Evolutionary conservation across 768 basidiomycete species (phyloP).

Genomic region (Rhodotorula taiwanensis): DNA sequence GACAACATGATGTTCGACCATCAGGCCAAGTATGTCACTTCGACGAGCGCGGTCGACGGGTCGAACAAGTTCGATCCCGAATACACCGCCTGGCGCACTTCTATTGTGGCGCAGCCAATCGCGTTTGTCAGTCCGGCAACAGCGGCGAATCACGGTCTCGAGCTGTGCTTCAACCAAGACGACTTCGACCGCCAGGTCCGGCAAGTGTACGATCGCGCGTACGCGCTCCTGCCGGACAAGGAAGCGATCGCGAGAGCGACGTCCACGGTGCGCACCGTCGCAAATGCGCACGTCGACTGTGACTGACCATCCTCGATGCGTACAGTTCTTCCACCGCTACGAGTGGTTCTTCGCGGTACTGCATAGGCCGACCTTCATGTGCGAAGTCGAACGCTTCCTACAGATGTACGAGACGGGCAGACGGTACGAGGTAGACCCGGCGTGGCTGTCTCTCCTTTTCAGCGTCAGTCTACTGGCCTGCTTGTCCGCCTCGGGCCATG

Average conservation of each 20-base stretch:
- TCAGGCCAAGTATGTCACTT: too few relatives aligned
- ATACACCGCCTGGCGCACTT: conserved; percentile 19
- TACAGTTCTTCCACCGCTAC: not conserved
- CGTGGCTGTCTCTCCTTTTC: conserved; percentile 13
- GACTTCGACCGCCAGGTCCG: conserved; percentile 9
- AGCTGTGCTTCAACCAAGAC: conserved; percentile 8
- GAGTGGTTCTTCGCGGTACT: conserved; percentile 10
- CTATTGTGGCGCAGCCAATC: conserved; percentile 12
- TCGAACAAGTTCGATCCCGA: not conserved
- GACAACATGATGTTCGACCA: conserved; percentile 8
- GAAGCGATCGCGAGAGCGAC: not conserved
- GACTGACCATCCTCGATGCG: too few relatives aligned
- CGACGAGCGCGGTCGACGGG: too few relatives aligned
- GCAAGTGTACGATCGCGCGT: conserved; percentile 8
- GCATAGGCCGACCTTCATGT: not conserved
- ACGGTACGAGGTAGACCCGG: conserved; percentile 21
- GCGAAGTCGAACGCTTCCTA: conserved; percentile 18
- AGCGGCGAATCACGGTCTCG: conserved; percentile 11
- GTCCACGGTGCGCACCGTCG: too few relatives aligned
- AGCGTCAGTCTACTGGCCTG: conserved; percentile 2
- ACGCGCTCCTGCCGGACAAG: conserved; percentile 10
- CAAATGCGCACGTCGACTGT: too few relatives aligned
- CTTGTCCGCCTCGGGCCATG: too few relatives aligned
- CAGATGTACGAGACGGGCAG: conserved; percentile 18
- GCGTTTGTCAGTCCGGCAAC: not conserved